These are phyloP conservation scores for Kodamaea kakaduensis DNA, from an alignment of 805 yeast species.

Conservation along the genomic window DNA sequence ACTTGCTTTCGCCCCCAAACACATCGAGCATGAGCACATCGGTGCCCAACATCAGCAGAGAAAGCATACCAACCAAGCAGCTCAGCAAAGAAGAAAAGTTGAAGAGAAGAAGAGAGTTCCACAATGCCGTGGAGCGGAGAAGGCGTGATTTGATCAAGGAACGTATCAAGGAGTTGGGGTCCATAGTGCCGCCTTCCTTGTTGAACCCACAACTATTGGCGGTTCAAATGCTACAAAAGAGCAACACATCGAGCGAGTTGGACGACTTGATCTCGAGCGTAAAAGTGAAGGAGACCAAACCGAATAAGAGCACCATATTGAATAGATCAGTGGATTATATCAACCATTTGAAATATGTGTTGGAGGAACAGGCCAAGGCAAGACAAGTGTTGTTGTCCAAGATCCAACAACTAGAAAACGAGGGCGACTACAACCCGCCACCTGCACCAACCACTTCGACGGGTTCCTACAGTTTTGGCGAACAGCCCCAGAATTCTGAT, in stretches of 20 bases:
- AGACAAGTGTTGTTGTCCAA: conserved; percentile 30
- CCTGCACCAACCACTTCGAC: conserved; percentile 9
- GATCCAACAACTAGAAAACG: conserved; percentile 8
- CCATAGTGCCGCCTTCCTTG: conserved; percentile 73
- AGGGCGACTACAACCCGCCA: conserved; percentile 5
- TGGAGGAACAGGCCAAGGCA: conserved; percentile 51
- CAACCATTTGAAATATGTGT: conserved; percentile 56
- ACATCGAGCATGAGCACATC: conserved; percentile 26
- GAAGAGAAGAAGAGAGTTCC: conserved; percentile 79
- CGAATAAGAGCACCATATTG: conserved; percentile 77
- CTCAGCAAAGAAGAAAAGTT: conserved; percentile 64
- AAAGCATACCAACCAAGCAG: conserved; percentile 28
- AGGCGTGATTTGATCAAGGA: conserved; percentile 89
- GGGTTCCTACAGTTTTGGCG: not conserved
- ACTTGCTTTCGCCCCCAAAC: conserved; percentile 25
- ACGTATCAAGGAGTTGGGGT: conserved; percentile 77
- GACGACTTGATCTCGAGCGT: conserved; percentile 36
- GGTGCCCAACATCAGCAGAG: conserved; percentile 21
- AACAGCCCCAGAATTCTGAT: conserved; percentile 2
- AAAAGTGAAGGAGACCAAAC: conserved; percentile 61
- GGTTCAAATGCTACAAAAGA: conserved; percentile 38
- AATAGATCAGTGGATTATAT: conserved; percentile 79
- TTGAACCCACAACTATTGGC: conserved; percentile 46
- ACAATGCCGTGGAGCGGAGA: conserved; percentile 90
- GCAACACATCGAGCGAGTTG: conserved; percentile 29